Conservation (phyloP, 2,329 filamentous ascomycete species). For the Pyrenophora seminiperda region DNA sequence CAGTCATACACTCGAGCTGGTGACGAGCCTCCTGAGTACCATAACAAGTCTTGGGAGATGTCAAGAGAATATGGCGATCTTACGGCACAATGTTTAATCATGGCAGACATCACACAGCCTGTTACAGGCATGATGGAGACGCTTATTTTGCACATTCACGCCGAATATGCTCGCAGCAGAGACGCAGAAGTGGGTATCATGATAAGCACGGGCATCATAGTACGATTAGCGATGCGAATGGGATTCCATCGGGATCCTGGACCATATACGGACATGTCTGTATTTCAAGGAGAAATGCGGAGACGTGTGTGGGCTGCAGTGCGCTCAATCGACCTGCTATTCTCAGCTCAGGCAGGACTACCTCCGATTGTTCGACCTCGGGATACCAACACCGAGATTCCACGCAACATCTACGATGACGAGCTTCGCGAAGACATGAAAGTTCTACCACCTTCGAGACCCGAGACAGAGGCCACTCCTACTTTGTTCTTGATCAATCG, state of each 20-base stretch:
- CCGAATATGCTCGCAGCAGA: slow-evolving; percentile 73
- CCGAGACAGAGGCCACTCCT: slow-evolving; percentile 72
- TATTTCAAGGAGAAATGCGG: slow-evolving; percentile 76
- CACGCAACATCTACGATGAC: slow-evolving; percentile 80
- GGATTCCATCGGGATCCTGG: slow-evolving; percentile 79
- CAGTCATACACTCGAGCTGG: slow-evolving; percentile 79
- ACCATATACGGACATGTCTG: slow-evolving; percentile 72
- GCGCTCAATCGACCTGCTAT: slow-evolving; percentile 73
- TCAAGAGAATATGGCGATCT: slow-evolving; percentile 66
- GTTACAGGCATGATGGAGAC: slow-evolving; percentile 78
- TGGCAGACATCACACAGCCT: slow-evolving; percentile 77
- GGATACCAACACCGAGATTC: slow-evolving; percentile 75
- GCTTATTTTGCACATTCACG: slow-evolving; percentile 74
- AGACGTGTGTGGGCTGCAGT: slow-evolving; percentile 70
- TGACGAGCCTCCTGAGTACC: slow-evolving; percentile 79
- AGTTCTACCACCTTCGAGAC: slow-evolving; percentile 68
- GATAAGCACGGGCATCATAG: slow-evolving; percentile 64
- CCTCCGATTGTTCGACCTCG: slow-evolving; percentile 71
- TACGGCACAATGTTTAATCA: slow-evolving; percentile 77
- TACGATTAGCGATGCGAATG: slow-evolving; percentile 70
- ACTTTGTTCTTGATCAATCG: slow-evolving; percentile 81
- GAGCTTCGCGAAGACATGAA: slow-evolving; percentile 74
- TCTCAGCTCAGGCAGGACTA: slow-evolving; percentile 72
- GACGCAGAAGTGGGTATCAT: slow-evolving; percentile 73
- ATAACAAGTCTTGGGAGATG: slow-evolving; percentile 62